These are phyloP conservation scores for Taiozyma sp. DNA, from an alignment of 1,139 yeast species.

Conservation along the genomic window DNA sequence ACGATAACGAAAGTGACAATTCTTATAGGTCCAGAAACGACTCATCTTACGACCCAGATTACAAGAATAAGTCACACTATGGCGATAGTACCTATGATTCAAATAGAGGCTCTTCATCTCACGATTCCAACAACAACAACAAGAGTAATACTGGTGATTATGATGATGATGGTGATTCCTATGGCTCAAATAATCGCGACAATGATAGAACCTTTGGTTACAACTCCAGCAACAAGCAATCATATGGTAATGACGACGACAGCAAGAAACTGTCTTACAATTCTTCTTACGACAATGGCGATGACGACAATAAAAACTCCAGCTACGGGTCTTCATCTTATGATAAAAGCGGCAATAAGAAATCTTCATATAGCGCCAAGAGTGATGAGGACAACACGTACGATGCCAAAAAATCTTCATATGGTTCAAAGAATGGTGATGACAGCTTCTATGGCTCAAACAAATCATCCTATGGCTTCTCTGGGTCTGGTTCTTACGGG, in stretches of 20 bases:
- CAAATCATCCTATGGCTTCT: constrained; percentile 9
- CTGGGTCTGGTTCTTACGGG: constrained; percentile 1
- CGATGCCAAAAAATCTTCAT: constrained; percentile 18
- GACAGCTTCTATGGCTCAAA: not conserved
- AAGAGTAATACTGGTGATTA: constrained; percentile 14
- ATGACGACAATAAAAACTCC: constrained; percentile 8
- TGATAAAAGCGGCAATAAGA: constrained; percentile 6
- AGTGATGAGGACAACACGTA: constrained; percentile 19
- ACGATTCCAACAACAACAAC: constrained; percentile 4
- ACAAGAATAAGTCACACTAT: constrained; percentile 11
- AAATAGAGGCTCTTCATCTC: too few species aligned
- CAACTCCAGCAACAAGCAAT: constrained; percentile 16
- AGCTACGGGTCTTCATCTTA: constrained; percentile 3
- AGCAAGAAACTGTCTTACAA: constrained; percentile 5
- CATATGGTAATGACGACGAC: constrained; percentile 17
- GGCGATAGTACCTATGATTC: too few species aligned
- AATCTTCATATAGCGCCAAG: constrained; percentile 19
- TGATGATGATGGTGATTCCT: constrained; percentile 14
- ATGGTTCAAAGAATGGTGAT: constrained; percentile 3
- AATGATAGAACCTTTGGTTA: constrained; percentile 2
- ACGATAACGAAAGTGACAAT: constrained; percentile 1
- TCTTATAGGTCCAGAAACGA: not conserved
- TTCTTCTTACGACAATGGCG: constrained; percentile 14
- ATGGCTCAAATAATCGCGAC: constrained; percentile 14
- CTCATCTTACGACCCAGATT: constrained; percentile 13